Evolutionary conservation across 208 protist genomes (phyloP), one percentile per base, ranked within the genome.

Genomic region (Leptomonas pyrrhocoris): DNA sequence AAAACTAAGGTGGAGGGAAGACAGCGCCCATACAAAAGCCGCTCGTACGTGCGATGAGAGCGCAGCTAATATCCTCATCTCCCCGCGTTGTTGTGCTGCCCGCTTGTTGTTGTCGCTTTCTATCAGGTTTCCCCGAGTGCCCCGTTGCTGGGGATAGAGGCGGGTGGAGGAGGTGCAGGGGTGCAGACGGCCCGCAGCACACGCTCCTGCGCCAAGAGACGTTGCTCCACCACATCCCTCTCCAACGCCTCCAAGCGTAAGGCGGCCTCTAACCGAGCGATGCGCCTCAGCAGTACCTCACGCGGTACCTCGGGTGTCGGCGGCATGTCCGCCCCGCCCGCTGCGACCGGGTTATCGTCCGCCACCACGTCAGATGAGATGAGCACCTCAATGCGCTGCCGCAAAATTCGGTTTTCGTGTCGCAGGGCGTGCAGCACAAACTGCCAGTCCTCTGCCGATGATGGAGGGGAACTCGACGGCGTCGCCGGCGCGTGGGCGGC

Each of bases 241-340:
- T 83, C 82, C 63, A 82, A 68, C 31, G 72, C 69, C 75, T 88
- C 82, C 48, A 83, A 49, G 34, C 70, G 73, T 53, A 88, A 57
- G n/a, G 82, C 82, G 25, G 78, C 78, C 68, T 88, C 78, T 0
- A 88, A 49, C 6, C 82, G 74, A 15, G 68, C 68, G n/a, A 88
- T 72, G 28, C 77, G 77, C 30, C 61, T 51, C 27, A 81, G 31
- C 36, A 88, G 59, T 38, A 74, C 42, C 23, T 60, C 31, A 27
- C 54, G 50, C 15, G 64, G 42, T 11, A 61, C 50, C 38, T 70
- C 54, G 5, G 18, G 63, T 56, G 66, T 43, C 25, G 28, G 67
- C 34, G 71, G 46, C 2, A 18, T 49, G 19, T 28, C 18, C 9
- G 1, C 65, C 5, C 16, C 49, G 30, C 34, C 46, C 21, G 63